Percentiles rank a stretch among this genome's conserved stretches.
These are phyloP conservation scores for Starmerella bombicola DNA, from an alignment of 805 yeast genomes.

Conservation along the genomic window DNA sequence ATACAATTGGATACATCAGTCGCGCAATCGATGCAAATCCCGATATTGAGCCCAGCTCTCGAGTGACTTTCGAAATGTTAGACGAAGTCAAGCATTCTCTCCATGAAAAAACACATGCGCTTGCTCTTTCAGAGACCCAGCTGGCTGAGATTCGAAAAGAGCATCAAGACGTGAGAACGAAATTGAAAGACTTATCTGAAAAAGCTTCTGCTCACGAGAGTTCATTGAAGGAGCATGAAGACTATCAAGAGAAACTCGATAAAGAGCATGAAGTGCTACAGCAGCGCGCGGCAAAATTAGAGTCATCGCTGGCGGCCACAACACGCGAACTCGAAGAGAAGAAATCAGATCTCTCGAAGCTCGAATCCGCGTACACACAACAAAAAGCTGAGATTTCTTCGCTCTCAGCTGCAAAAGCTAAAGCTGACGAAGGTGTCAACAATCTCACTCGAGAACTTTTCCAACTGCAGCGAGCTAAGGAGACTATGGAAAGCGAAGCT, in stretches of 20 bases:
- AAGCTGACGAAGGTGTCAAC: constrained; percentile 76
- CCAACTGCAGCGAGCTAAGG: constrained; percentile 48
- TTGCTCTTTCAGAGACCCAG: constrained; percentile 6
- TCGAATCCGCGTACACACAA: constrained; percentile 3
- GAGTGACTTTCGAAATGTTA: constrained; percentile 49
- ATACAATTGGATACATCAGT: constrained; percentile 53
- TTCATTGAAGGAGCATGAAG: background rate
- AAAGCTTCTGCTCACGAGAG: background rate
- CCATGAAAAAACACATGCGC: constrained; percentile 21
- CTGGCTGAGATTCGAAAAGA: constrained; percentile 2
- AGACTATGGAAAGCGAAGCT: constrained; percentile 23
- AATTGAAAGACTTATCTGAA: background rate
- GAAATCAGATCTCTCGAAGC: background rate
- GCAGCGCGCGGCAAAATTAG: background rate
- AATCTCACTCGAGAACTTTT: constrained; percentile 80
- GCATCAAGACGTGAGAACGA: background rate
- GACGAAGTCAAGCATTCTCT: constrained; percentile 28
- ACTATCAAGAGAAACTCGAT: background rate
- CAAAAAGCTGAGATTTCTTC: constrained; percentile 24
- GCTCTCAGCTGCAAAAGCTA: constrained; percentile 37
- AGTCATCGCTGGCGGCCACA: constrained; percentile 2
- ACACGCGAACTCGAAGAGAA: background rate
- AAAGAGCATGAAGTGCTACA: background rate
- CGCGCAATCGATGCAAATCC: constrained; percentile 68
- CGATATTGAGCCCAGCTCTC: constrained; percentile 51